Evolutionary conservation across 78 protist genomes (phyloP), one percentile per base, ranked within the genome.

Genomic region (Tieghemostelium lacteum): DNA sequence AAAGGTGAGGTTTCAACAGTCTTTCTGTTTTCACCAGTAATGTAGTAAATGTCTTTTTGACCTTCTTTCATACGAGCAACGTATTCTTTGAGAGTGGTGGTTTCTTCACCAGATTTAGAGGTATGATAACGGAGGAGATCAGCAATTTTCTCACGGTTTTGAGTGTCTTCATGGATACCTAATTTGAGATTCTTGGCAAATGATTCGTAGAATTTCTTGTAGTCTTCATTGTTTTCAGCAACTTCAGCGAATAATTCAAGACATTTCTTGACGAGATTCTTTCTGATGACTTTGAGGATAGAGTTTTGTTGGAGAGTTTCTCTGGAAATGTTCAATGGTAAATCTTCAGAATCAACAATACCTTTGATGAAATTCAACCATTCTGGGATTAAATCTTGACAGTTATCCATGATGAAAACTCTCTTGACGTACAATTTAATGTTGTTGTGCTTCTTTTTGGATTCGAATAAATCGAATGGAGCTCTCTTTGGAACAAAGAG

Each of bases 321-420:
- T 72, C 99, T 99, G 24, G 99, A 98, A 50, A 99, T 98, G 99
- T 98, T 99, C 70, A 99, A 95, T 54, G 99, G 99, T 19, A 99
- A 95, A 76, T 99, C 99, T 94, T 99, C 99, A 33, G 98, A 95
- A 94, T 99, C 99, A 65, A 99, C 99, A 74, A 99, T 94, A 26
- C 99, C 99, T 92, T 94, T 77, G 94, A 99, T 85, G 85, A 99
- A 99, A 93, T 73, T 57, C 31, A 99, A 95, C 94, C 95, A 99
- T 89, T 98, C 99, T 72, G 99, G 99, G 86, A 98, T 91, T 61
- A 99, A 76, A 19, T 99, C 99, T 75, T 97, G 98, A 96, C 98
- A 96, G 98, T 98, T 92, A 96, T 99, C 99, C 98, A 97, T 98
- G 94, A 99, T 99, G 95, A 99, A 98, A 40, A 99, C 99, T 40